Percentiles rank a stretch among this genome's conserved stretches.
Evolutionary conservation across 2,329 filamentous ascomycete species (phyloP).

Genomic region (Aspergillus sp.): DNA sequence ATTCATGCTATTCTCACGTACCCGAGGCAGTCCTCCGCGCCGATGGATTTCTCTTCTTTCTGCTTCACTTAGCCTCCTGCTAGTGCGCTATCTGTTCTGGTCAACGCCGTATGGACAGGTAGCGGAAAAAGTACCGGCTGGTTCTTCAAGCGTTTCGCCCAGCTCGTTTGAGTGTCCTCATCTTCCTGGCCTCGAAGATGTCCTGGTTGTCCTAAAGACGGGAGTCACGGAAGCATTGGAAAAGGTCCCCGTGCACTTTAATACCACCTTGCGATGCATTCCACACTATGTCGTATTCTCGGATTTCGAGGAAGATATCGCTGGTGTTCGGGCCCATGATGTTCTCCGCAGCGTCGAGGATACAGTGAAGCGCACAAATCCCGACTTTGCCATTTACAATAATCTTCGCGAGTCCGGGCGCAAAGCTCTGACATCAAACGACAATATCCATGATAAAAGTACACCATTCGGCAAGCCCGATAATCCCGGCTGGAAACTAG

Average conservation of each 20-base stretch:
- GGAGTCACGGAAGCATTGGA: slow-evolving; percentile 53
- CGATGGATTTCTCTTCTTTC: slow-evolving; percentile 43
- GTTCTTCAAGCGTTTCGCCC: slow-evolving; percentile 47
- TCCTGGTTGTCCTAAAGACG: slow-evolving; percentile 56
- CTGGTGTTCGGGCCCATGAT: slow-evolving; percentile 46
- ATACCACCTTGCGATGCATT: slow-evolving; percentile 52
- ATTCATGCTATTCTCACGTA: too few species aligned
- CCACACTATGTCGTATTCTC: slow-evolving; percentile 55
- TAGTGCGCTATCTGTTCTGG: slow-evolving; percentile 56
- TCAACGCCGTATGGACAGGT: slow-evolving; percentile 45
- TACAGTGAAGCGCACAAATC: slow-evolving; percentile 27
- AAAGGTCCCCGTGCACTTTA: slow-evolving; percentile 52
- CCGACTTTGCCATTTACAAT: slow-evolving; percentile 50
- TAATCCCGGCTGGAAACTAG: slow-evolving; percentile 47
- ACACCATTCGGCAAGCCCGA: slow-evolving; percentile 39
- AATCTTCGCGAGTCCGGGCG: slow-evolving; percentile 41
- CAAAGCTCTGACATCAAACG: slow-evolving; percentile 32
- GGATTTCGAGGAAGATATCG: slow-evolving; percentile 51
- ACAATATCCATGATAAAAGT: slow-evolving; percentile 34
- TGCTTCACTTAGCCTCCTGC: slow-evolving; percentile 51
- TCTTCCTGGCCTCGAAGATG: slow-evolving; percentile 42
- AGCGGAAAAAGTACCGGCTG: too few species aligned
- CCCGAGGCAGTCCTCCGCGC: slow-evolving; percentile 5
- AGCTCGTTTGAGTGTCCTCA: slow-evolving; percentile 20
- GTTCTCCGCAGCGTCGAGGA: slow-evolving; percentile 43